These are phyloP conservation scores for Paramecium pentaurelia DNA, from an alignment of 73 alveolate species.

Conservation along the genomic window DNA sequence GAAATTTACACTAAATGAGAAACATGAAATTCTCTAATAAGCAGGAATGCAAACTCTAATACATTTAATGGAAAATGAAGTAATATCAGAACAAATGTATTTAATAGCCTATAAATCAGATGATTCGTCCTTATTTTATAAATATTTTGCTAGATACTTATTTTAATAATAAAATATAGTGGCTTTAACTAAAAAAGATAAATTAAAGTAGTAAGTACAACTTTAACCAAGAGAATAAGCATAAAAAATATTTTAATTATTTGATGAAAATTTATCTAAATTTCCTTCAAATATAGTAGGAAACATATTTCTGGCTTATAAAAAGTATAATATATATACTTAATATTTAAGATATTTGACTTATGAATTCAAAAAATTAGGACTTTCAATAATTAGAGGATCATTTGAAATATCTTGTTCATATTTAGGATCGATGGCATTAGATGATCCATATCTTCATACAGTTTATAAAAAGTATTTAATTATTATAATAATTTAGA, in stretches of 20 bases:
- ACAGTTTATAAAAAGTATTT: slow-evolving; percentile 6
- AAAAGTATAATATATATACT: neutral
- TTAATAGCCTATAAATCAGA: neutral
- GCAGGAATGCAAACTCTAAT: slow-evolving; percentile 1
- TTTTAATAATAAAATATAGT: neutral
- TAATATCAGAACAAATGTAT: neutral
- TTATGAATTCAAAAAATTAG: neutral
- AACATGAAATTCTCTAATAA: neutral
- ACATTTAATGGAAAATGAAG: neutral
- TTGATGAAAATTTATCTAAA: slow-evolving; percentile 21
- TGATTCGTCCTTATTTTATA: neutral
- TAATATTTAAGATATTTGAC: neutral
- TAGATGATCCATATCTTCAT: slow-evolving; percentile 32
- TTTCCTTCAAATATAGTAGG: slow-evolving; percentile 20
- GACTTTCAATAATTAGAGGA: neutral
- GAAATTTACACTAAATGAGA: slow-evolving; percentile 23
- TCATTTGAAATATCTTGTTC: neutral
- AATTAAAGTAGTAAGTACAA: neutral
- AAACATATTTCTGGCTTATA: neutral
- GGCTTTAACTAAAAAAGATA: neutral
- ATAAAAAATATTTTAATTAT: neutral
- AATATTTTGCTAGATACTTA: neutral
- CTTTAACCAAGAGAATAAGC: slow-evolving; percentile 15
- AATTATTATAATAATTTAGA: neutral
- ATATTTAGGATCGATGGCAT: neutral